Percentiles rank a stretch among this genome's conserved stretches.
Evolutionary conservation across 169 alveolate genomes (phyloP).

Genomic region (Ichthyophthirius multifiliis): DNA sequence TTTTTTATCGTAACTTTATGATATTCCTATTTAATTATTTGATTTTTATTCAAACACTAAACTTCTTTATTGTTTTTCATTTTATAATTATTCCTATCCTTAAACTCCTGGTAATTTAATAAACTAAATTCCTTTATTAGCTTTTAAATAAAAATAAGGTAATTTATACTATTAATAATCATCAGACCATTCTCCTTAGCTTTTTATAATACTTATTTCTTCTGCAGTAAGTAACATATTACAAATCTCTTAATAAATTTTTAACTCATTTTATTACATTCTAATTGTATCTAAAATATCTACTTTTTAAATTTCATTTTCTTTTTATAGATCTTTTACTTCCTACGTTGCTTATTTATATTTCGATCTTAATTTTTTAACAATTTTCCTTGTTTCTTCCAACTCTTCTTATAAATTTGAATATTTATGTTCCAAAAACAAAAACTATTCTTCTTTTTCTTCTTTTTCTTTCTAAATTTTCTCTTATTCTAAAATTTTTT

Average conservation of each 20-base stretch:
- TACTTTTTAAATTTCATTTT: conserved; percentile 73
- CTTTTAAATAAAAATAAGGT: conserved; percentile 55
- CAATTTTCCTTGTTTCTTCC: conserved; percentile 31
- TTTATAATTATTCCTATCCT: neutral
- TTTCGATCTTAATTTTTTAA: conserved; percentile 10
- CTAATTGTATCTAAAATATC: conserved; percentile 78
- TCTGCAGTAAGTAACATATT: conserved; percentile 42
- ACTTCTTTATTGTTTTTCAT: neutral
- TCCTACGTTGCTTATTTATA: conserved; percentile 42
- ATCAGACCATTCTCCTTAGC: conserved; percentile 46
- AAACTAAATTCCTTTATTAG: conserved; percentile 35
- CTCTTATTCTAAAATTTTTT: conserved; percentile 35
- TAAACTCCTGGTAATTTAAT: conserved; percentile 41
- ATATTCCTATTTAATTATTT: neutral
- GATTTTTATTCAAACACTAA: no score
- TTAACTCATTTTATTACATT: conserved; percentile 38
- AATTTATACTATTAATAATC: conserved; percentile 43
- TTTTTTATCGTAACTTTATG: neutral
- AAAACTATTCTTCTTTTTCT: conserved; percentile 53
- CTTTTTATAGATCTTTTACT: conserved; percentile 61
- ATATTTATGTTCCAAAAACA: conserved; percentile 40
- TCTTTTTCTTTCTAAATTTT: conserved; percentile 48
- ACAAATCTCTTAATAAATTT: conserved; percentile 32
- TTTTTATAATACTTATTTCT: conserved; percentile 42
- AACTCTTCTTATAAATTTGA: conserved; percentile 52